Conservation (phyloP, 306 rosid species). For the Fagus crenata region DNA sequence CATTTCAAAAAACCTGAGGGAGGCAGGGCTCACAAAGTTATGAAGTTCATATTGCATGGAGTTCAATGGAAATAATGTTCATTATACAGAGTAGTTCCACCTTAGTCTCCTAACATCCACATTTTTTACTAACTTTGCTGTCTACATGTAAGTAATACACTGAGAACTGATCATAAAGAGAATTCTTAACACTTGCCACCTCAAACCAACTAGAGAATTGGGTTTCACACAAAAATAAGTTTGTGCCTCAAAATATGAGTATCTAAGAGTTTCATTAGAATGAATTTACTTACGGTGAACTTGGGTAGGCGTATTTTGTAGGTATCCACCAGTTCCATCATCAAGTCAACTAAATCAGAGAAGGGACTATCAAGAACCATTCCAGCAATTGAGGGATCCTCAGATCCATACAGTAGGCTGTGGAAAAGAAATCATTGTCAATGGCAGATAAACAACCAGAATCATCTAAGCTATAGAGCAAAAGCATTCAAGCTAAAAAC, state of each 20-base stretch:
- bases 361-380: slow-evolving; percentile 98
- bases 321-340: slow-evolving; percentile 95
- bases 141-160: neutral
- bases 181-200: neutral
- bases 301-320: slow-evolving; percentile 82
- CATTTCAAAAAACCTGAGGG: neutral
- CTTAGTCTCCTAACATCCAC: neutral
- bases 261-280: neutral
- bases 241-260: neutral
- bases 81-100: neutral
- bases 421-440: slow-evolving; percentile 37
- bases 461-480: neutral
- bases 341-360: slow-evolving; percentile 90
- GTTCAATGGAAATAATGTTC: neutral
- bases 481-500: slow-evolving; percentile 12
- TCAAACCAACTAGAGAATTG: neutral
- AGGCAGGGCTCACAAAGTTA: neutral
- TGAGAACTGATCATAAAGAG: neutral
- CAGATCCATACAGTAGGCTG: slow-evolving; percentile 97
- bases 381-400: slow-evolving; percentile 98
- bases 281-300: slow-evolving; percentile 73
- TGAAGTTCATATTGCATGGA: neutral
- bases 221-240: neutral
- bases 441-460: slow-evolving; percentile 32
- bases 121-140: neutral